Conservation (phyloP, 2,329 filamentous ascomycete species). For the Emergomyces orientalis region DNA sequence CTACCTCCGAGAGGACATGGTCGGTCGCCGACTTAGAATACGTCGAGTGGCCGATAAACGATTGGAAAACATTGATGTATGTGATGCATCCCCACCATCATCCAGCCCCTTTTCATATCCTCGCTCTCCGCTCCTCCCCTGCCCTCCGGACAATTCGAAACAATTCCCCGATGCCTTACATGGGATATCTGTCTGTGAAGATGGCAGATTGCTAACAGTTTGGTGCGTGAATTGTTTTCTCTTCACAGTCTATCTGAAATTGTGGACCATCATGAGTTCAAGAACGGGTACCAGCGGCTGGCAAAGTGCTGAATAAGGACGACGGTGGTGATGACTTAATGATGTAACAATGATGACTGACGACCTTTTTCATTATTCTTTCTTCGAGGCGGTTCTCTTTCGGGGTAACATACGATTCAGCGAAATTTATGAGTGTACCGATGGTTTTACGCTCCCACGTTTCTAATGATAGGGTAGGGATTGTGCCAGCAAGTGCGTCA, state of each 20-base stretch:
- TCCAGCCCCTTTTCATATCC: neutral
- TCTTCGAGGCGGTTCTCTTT: neutral
- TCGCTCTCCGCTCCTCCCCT: neutral
- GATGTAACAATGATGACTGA: neutral
- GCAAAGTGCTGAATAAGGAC: neutral
- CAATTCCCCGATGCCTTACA: neutral
- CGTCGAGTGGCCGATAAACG: constrained; percentile 2
- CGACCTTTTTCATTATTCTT: neutral
- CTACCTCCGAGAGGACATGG: neutral
- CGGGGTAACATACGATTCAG: neutral
- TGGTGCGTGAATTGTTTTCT: neutral
- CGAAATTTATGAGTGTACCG: too few relatives aligned
- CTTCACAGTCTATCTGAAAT: neutral
- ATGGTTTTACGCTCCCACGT: too few relatives aligned
- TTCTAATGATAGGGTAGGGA: too few relatives aligned
- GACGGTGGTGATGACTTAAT: neutral
- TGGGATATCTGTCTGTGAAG: neutral
- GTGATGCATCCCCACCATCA: neutral
- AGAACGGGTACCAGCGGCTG: neutral
- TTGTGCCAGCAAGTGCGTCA: too few relatives aligned
- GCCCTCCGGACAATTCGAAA: neutral
- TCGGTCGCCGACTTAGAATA: constrained; percentile 1
- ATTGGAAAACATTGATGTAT: constrained; percentile 5
- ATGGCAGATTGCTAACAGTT: neutral
- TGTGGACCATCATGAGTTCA: constrained; percentile 2